These are phyloP conservation scores for Gamarada debralockiae DNA, from an alignment of 495 filamentous ascomycete species.

Conservation along the genomic window DNA sequence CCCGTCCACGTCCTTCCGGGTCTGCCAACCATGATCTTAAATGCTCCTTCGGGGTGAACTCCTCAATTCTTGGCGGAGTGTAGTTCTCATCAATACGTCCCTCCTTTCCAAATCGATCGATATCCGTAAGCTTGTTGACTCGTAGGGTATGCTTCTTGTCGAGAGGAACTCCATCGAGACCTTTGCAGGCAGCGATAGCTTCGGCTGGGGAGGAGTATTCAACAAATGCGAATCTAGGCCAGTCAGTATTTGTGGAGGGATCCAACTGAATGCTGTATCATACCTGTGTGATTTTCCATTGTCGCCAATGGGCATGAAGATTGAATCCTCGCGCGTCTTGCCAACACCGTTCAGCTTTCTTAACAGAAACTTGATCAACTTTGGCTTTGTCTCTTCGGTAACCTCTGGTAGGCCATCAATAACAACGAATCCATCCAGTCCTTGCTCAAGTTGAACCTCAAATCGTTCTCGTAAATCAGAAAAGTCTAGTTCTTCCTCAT, in stretches of 20 bases:
- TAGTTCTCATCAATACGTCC: constrained; percentile 91
- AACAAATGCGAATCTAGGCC: constrained; percentile 79
- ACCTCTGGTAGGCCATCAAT: constrained; percentile 91
- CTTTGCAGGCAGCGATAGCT: constrained; percentile 80
- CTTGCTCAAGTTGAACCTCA: constrained; percentile 92
- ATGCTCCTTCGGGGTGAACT: constrained; percentile 89
- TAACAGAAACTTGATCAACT: constrained; percentile 90
- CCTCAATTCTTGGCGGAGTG: constrained; percentile 67
- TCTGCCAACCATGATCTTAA: constrained; percentile 90
- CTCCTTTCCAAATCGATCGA: constrained; percentile 92
- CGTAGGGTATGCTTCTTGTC: constrained; percentile 93
- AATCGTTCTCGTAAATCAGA: constrained; percentile 89
- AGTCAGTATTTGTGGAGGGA: not conserved
- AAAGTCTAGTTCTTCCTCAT: constrained; percentile 90
- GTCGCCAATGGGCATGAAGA: constrained; percentile 90
- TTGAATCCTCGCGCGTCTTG: constrained; percentile 75
- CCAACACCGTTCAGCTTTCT: constrained; percentile 85
- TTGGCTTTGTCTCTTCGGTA: constrained; percentile 75
- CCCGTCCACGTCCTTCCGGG: constrained; percentile 76
- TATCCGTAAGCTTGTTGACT: constrained; percentile 97
- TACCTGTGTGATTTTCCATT: constrained; percentile 81
- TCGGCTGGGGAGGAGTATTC: constrained; percentile 93
- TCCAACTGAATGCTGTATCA: constrained; percentile 23
- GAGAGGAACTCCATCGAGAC: constrained; percentile 75
- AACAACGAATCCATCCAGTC: constrained; percentile 91